phyloP scores from a whole-genome alignment of 768 basidiomycete species.

The Rubroboletus pulcherrimus region DNA sequence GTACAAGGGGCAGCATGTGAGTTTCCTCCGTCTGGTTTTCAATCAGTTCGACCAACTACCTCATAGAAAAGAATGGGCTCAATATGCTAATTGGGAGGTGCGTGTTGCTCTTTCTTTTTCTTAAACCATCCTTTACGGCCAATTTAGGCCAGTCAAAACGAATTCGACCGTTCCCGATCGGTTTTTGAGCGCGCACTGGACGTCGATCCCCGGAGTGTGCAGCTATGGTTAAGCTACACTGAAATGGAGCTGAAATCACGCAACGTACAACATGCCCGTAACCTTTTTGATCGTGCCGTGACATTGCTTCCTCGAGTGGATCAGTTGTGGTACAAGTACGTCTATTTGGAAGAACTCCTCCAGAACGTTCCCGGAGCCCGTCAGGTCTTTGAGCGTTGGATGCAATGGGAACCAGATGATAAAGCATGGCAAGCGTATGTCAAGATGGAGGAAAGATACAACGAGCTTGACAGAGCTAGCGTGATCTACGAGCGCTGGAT shows the following conservation, averaged over 20 bases:
- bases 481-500: slow-evolving; percentile 91
- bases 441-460: slow-evolving; percentile 93
- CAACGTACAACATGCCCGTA: slow-evolving; percentile 95
- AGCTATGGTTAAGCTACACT: slow-evolving; percentile 91
- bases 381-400: slow-evolving; percentile 98
- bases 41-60: not conserved
- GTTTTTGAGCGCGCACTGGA: slow-evolving; percentile 97
- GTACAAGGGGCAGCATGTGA: slow-evolving; percentile 78
- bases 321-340: slow-evolving; percentile 99
- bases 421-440: slow-evolving; percentile 99
- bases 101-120: slow-evolving; percentile 10
- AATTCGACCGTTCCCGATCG: slow-evolving; percentile 91
- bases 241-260: slow-evolving; percentile 98
- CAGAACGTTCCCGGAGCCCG: slow-evolving; percentile 95
- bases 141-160: slow-evolving; percentile 84
- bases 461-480: slow-evolving; percentile 88
- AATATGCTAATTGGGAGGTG: slow-evolving; percentile 86
- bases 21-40: slow-evolving; percentile 22
- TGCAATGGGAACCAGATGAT: slow-evolving; percentile 99
- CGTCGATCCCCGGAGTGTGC: slow-evolving; percentile 85
- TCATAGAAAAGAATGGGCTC: slow-evolving; percentile 78
- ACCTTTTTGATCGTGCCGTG: slow-evolving; percentile 95
- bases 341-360: slow-evolving; percentile 95
- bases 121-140: not conserved
- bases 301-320: slow-evolving; percentile 95